Evolutionary conservation across 306 rosid species (phyloP), one percentile per base, ranked within the genome.

Genomic region (Cyclanthera cordifolia): DNA sequence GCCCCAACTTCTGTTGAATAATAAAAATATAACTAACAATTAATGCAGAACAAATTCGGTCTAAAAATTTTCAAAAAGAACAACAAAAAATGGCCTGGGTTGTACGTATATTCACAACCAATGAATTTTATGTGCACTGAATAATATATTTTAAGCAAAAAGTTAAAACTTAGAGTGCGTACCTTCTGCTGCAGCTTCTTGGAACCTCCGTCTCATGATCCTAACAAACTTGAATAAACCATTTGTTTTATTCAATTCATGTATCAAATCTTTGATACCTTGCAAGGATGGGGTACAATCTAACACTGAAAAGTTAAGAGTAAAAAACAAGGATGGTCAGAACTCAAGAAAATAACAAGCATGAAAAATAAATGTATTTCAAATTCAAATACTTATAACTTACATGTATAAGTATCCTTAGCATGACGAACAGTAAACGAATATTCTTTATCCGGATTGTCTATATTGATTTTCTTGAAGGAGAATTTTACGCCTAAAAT

Each of bases 161-260:
- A 48, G 34, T 53, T 19, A 52, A 32, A 23, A 53, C 23, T 15
- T 55, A 43, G 4, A 16, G 61, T 32, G n/a, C 12, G 20, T 83
- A 90, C 99, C 99, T 85, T 79, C 77, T 12, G 73, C 76, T 5
- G 73, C 75, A 57, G 82, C 83, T 76, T 84, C 93, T 82, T 85
- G 91, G 76, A 93, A 90, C 79, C 72, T 86, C 74, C 61, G 86
- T 81, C 99, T 93, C 86, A 87, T 86, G 34, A 79, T 76, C 82
- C 87, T 85, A 71, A 90, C 96, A 78, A 87, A 90, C 77, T 86
- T 86, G 77, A 87, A 87, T 59, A 93, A 79, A 53, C 83, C 94
- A 59, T 93, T 86, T 75, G 94, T 86, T 81, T 80, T 83, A 85
- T 89, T 93, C 78, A 93, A 78, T 70, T 87, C 90, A 15, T 56